Base-by-base conservation (phyloP, 164 flowering plant species). In the Taxillus chinensis region DNA sequence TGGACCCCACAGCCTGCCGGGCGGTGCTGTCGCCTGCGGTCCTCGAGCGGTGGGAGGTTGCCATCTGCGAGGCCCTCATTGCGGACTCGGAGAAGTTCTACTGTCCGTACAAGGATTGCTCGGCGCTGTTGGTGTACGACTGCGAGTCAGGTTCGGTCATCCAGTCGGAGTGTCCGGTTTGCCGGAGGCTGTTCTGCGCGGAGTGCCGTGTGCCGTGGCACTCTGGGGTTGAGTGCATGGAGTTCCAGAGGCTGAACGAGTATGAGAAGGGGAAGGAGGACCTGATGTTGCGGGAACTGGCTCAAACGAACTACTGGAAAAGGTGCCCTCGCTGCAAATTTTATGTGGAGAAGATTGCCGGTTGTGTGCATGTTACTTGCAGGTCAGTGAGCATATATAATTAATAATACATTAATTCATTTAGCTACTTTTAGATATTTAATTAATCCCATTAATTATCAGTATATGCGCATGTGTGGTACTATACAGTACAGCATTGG, bases 251-350 rank as follows among this genome's bases (percentile, higher is more conserved):
- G 8, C 13, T 65, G 59, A 52, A 39, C 2, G 63, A 58, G 55
- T 56, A 59, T n/a, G 70, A 68, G 6, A 71, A 70, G 27, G 27
- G 27, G 27, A 27, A 2, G 12, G 69, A 67, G 13, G 86, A 82
- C 38, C 3, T 67, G n/a, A 56, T 74, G 72, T 50, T 71, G 62
- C 59, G 68, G 67, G 64, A 76, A 45, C 78, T 80, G 17, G 82
- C 80, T 0, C 67, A 73, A 70, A 42, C 39, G 8, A 78, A 63
- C 41, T 57, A 70, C 4, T 83, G 90, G 90, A 68, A 16, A 49
- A 80, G 78, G 37, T 85, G 85, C 53, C 79, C 82, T 7, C 64
- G 53, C 0, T 85, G 86, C 69, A 70, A 67, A 27, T 67, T 68
- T 42, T 70, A 52, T 62, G 89, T 84, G 39, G 85, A 84, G 54